These are phyloP conservation scores for Poteriospumella lacustris DNA, from an alignment of 108 stramenopile genomes.

Conservation along the genomic window DNA sequence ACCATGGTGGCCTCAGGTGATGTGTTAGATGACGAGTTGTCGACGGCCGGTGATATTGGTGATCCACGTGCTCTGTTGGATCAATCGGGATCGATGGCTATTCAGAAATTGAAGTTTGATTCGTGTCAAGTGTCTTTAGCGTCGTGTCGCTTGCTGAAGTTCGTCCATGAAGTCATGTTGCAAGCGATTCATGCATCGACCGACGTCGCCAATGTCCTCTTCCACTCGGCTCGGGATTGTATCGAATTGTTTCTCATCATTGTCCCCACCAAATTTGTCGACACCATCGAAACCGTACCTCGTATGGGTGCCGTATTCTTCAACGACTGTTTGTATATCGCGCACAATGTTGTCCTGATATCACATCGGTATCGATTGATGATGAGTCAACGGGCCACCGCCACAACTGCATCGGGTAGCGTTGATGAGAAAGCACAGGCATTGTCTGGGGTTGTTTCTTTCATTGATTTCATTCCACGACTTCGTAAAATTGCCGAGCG, in stretches of 20 bases:
- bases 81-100: background rate
- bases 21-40: slow-evolving; percentile 21
- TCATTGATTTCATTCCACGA: slow-evolving; percentile 6
- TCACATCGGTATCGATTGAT: slow-evolving; percentile 1
- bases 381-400: too few relatives aligned
- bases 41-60: slow-evolving; percentile 1
- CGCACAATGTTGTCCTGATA: slow-evolving; percentile 3
- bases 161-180: slow-evolving; percentile 9
- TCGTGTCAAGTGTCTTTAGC: slow-evolving; percentile 11
- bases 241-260: slow-evolving; percentile 2
- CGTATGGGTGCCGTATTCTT: slow-evolving; percentile 28
- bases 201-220: background rate
- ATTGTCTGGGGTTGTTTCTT: too few relatives aligned
- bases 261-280: slow-evolving; percentile 16
- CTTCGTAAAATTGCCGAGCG: background rate
- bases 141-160: slow-evolving; percentile 14
- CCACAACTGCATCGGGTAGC: too few relatives aligned
- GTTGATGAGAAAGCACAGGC: too few relatives aligned
- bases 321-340: slow-evolving; percentile 25
- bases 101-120: slow-evolving; percentile 4
- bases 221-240: slow-evolving; percentile 5
- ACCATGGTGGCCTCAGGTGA: slow-evolving; percentile 24
- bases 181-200: background rate
- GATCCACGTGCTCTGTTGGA: background rate
- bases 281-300: slow-evolving; percentile 5